Evolutionary conservation across 139 green algal species (phyloP).

Genomic region (Yamagishiella unicocca): DNA sequence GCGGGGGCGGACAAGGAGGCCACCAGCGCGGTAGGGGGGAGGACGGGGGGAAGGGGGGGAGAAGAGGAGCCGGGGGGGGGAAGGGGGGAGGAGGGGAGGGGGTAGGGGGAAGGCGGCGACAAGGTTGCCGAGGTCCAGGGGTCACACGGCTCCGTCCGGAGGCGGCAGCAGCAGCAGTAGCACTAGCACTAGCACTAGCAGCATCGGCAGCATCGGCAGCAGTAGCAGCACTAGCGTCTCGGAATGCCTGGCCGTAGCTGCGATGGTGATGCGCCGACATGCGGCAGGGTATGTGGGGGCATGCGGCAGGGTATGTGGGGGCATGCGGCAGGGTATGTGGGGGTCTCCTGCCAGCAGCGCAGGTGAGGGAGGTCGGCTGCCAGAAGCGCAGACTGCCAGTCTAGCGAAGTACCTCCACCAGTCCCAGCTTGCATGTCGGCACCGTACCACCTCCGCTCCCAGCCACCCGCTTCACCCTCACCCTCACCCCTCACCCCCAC

Average conservation of each 20-base stretch:
- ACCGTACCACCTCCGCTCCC: neutral
- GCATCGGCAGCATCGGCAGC: no score
- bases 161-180: no score
- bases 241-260: no score
- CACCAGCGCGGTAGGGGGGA: neutral
- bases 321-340: neutral
- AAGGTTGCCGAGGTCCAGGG: neutral
- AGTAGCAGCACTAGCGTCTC: no score
- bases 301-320: no score
- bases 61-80: neutral
- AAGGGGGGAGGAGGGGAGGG: neutral
- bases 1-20: constrained; percentile 28
- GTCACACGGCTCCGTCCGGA: neutral
- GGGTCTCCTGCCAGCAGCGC: neutral
- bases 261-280: no score
- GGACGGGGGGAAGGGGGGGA: neutral
- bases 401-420: neutral
- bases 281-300: no score
- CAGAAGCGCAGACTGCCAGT: neutral
- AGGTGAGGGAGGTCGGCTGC: neutral
- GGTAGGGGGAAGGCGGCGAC: neutral
- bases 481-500: neutral
- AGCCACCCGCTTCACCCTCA: no score
- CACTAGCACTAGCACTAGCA: no score
- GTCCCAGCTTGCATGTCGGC: neutral